Evolutionary conservation across 495 filamentous ascomycete genomes (phyloP).

Genomic region (Haplographium delicatum): DNA sequence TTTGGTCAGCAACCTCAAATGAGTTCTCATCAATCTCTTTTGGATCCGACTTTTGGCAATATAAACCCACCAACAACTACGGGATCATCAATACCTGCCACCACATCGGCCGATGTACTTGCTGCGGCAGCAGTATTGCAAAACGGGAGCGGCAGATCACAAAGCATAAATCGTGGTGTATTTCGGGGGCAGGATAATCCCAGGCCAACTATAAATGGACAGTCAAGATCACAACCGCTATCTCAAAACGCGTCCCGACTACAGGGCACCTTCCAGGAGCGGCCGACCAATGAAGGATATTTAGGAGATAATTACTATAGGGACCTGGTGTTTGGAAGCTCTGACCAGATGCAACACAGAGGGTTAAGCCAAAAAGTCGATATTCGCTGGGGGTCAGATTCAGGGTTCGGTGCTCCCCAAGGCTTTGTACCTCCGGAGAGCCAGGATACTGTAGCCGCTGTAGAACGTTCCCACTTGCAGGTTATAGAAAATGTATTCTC

Average conservation of each 20-base stretch:
- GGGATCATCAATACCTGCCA: slow-evolving; percentile 20
- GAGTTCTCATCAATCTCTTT: slow-evolving; percentile 3
- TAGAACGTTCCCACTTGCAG: slow-evolving; percentile 46
- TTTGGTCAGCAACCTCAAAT: slow-evolving; percentile 42
- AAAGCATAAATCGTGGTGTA: slow-evolving; percentile 8
- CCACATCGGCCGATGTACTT: slow-evolving; percentile 40
- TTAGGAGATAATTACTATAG: slow-evolving; percentile 28
- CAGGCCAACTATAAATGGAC: slow-evolving; percentile 12
- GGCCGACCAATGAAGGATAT: slow-evolving; percentile 1
- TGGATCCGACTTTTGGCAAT: slow-evolving; percentile 16
- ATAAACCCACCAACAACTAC: slow-evolving; percentile 19
- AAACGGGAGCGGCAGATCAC: slow-evolving; percentile 24
- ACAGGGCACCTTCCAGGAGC: slow-evolving; percentile 3
- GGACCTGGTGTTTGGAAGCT: slow-evolving; percentile 34
- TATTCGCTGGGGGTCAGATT: slow-evolving; percentile 63
- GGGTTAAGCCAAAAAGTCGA: slow-evolving; percentile 25
- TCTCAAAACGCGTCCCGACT: slow-evolving; percentile 6
- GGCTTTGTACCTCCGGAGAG: slow-evolving; percentile 50
- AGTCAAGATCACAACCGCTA: slow-evolving; percentile 17
- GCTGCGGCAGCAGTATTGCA: slow-evolving; percentile 32
- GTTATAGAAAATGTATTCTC: slow-evolving; percentile 47
- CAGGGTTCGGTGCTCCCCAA: slow-evolving; percentile 49
- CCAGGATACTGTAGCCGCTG: slow-evolving; percentile 50
- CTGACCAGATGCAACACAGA: slow-evolving; percentile 6
- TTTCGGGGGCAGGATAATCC: slow-evolving; percentile 10